Percentiles rank a stretch among this genome's conserved stretches.
Evolutionary conservation across 2,329 filamentous ascomycete genomes (phyloP).

Genomic region (Stachybotrys chartarum): DNA sequence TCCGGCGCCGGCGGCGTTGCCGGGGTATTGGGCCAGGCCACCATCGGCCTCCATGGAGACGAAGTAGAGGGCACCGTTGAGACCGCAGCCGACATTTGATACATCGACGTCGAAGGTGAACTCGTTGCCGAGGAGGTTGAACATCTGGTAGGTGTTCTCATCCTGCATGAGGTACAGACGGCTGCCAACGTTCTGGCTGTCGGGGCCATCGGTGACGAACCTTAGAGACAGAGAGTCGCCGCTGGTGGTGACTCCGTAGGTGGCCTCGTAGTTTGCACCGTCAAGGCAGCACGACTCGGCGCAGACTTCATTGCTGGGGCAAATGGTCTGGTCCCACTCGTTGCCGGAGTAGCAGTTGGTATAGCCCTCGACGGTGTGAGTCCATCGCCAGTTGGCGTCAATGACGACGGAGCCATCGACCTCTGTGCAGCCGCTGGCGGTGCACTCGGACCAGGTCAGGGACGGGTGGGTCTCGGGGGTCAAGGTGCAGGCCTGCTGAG

Average conservation of each 20-base stretch:
- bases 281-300: conserved; percentile 45
- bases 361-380: conserved; percentile 36
- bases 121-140: conserved; percentile 59
- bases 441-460: conserved; percentile 47
- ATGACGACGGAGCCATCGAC: conserved; percentile 45
- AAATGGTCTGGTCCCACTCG: conserved; percentile 33
- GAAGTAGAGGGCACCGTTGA: conserved; percentile 67
- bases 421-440: conserved; percentile 40
- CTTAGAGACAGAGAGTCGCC: conserved; percentile 45
- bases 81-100: conserved; percentile 58
- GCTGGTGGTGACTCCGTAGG: conserved; percentile 47
- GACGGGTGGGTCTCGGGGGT: conserved; percentile 44
- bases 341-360: conserved; percentile 54
- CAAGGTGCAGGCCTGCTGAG: conserved; percentile 44
- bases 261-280: conserved; percentile 42
- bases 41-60: conserved; percentile 54
- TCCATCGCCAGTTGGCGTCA: conserved; percentile 57
- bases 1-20: conserved; percentile 47
- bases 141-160: conserved; percentile 56
- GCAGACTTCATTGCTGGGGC: conserved; percentile 33
- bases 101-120: conserved; percentile 69
- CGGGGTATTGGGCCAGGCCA: conserved; percentile 39
- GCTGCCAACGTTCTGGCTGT: conserved; percentile 41
- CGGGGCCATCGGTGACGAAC: conserved; percentile 46
- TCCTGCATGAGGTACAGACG: conserved; percentile 59